A percentile compares a stretch with the other conserved stretches of the same genome.
Conservation (phyloP, 2,329 filamentous ascomycete genomes). For the Emericellopsis cladophorae region DNA sequence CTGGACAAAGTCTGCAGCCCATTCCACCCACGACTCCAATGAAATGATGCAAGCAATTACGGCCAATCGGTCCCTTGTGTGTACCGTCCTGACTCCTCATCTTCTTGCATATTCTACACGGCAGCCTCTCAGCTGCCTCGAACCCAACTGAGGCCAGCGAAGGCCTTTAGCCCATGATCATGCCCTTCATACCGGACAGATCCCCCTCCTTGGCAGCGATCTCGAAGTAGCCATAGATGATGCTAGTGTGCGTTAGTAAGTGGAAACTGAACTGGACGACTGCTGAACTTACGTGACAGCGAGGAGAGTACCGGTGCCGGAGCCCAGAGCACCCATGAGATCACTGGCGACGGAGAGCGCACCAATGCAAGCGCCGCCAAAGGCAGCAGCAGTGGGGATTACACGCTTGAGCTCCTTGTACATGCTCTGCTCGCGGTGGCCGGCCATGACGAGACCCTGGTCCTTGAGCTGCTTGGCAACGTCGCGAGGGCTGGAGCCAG, state of each 20-base stretch:
- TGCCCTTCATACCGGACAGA: constrained; percentile 67
- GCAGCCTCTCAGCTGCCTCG: background rate
- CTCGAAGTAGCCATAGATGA: constrained; percentile 99
- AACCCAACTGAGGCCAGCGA: too few relatives aligned
- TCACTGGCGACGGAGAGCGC: constrained; percentile 91
- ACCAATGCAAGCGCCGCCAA: constrained; percentile 98
- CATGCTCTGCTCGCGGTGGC: constrained; percentile 99
- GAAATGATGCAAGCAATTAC: too few relatives aligned
- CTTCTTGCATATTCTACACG: background rate
- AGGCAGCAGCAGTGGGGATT: constrained; percentile 94
- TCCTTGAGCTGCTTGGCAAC: constrained; percentile 99
- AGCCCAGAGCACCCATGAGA: constrained; percentile 88
- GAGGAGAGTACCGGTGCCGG: constrained; percentile 92
- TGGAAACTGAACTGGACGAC: background rate
- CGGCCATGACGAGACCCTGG: constrained; percentile 97
- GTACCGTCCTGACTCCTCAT: background rate
- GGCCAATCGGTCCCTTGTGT: background rate
- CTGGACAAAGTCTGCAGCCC: too few relatives aligned
- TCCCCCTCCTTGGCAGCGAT: constrained; percentile 98
- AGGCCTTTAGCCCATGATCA: constrained; percentile 49
- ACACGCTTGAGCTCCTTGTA: constrained; percentile 99
- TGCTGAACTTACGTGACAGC: constrained; percentile 78
- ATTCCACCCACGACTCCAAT: too few relatives aligned
- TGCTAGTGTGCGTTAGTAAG: constrained; percentile 43
- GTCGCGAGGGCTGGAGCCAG: constrained; percentile 90